A percentile compares a stretch with the other conserved stretches of the same genome.
phyloP scores from a whole-genome alignment of 148 eudicot species.

The Diospyros lotus region DNA sequence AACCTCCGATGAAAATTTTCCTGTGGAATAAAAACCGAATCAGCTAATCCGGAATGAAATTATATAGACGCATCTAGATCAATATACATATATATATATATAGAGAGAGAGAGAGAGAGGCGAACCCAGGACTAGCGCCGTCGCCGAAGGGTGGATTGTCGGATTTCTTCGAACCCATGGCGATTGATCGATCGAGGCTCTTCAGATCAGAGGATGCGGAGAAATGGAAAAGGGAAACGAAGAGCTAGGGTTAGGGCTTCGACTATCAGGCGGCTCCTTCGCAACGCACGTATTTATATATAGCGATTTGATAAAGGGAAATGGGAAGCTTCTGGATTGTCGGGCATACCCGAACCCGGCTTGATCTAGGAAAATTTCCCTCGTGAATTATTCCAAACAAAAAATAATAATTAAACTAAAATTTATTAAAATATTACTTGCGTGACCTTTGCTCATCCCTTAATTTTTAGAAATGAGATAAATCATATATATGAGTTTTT shows the following conservation, averaged over 20 bases:
- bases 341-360: neutral
- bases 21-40: conserved; percentile 23
- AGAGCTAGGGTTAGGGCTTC: conserved; percentile 9
- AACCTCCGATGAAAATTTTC: conserved; percentile 68
- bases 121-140: conserved; percentile 73
- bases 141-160: conserved; percentile 45
- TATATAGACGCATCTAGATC: too few species aligned
- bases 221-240: neutral
- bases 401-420: too few species aligned
- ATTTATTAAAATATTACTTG: too few species aligned
- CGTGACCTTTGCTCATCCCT: too few species aligned
- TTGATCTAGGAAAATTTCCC: too few species aligned
- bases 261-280: neutral
- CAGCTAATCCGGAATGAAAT: neutral
- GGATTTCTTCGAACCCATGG: conserved; percentile 44
- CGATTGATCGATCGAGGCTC: neutral
- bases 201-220: neutral
- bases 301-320: neutral
- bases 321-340: neutral
- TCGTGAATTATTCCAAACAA: too few species aligned
- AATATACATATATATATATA: too few species aligned
- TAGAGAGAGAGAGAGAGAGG: neutral
- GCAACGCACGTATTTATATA: neutral
- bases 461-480: too few species aligned
- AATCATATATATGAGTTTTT: too few species aligned